Evolutionary conservation across 2,329 filamentous ascomycete genomes (phyloP).

Genomic region (Phialophora expanda): DNA sequence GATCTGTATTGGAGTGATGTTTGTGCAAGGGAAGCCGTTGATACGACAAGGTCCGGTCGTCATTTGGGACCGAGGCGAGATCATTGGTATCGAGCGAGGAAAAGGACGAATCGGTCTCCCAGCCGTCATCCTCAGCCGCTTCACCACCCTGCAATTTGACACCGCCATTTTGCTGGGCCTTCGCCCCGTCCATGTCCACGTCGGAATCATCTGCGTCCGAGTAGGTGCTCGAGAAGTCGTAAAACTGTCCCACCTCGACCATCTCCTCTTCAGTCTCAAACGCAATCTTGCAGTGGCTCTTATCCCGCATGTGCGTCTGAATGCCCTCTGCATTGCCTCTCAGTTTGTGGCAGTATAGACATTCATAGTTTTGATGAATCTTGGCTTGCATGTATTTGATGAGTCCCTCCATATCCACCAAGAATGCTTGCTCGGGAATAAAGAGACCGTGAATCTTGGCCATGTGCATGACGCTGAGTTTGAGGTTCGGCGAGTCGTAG

Average conservation of each 20-base stretch:
- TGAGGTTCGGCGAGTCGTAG: conserved; percentile 74
- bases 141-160: conserved; percentile 59
- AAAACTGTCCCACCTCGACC: conserved; percentile 92
- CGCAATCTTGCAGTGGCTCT: conserved; percentile 94
- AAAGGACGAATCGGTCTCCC: conserved; percentile 93
- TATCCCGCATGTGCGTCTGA: conserved; percentile 97
- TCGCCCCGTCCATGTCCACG: conserved; percentile 57
- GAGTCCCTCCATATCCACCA: conserved; percentile 81
- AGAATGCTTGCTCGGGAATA: conserved; percentile 83
- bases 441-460: conserved; percentile 92
- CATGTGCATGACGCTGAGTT: conserved; percentile 88
- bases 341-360: conserved; percentile 83
- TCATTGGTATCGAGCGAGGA: conserved; percentile 85
- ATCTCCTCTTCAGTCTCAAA: conserved; percentile 88
- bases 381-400: conserved; percentile 78
- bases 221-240: conserved; percentile 96
- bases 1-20: conserved; percentile 75
- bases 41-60: conserved; percentile 72
- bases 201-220: conserved; percentile 74
- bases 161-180: conserved; percentile 60
- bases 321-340: conserved; percentile 79
- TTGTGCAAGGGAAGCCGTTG: conserved; percentile 73
- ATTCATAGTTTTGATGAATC: conserved; percentile 79
- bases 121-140: conserved; percentile 72
- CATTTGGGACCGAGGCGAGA: conserved; percentile 77